A percentile compares a stretch with the other conserved stretches of the same genome.
These are phyloP conservation scores for Cystofilobasidium macerans DNA, from an alignment of 768 basidiomycete genomes.

Conservation along the genomic window DNA sequence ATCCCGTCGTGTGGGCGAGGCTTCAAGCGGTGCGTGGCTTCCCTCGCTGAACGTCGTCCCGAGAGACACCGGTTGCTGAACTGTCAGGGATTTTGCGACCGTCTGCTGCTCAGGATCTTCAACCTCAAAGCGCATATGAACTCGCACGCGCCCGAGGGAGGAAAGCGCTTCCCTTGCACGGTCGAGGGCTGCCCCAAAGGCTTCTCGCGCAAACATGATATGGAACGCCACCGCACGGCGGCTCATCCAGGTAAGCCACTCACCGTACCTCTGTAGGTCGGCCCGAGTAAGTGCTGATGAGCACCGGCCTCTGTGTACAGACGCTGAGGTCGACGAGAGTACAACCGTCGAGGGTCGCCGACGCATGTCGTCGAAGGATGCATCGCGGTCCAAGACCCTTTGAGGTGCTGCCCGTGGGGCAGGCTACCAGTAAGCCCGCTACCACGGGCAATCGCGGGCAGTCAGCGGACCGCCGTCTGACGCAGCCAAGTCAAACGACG, in stretches of 20 bases:
- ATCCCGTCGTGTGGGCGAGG: not conserved
- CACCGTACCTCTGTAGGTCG: not conserved
- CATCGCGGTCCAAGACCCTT: not conserved
- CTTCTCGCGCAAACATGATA: conserved; percentile 1
- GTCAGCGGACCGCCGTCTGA: too few relatives aligned
- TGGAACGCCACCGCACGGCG: not conserved
- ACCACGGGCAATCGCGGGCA: too few relatives aligned
- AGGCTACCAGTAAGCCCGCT: too few relatives aligned
- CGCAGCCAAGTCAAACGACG: too few relatives aligned
- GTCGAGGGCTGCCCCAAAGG: not conserved
- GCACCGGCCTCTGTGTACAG: not conserved
- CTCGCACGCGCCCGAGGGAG: not conserved
- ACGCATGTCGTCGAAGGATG: not conserved
- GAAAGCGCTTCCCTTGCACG: conserved; percentile 2
- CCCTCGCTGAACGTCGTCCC: not conserved
- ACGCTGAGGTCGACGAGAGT: not conserved
- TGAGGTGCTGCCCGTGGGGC: not conserved
- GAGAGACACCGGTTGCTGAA: too few relatives aligned
- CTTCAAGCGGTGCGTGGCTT: not conserved
- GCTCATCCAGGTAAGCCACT: not conserved
- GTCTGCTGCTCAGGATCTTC: not conserved
- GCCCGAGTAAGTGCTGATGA: not conserved
- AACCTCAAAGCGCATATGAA: not conserved
- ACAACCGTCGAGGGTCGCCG: not conserved
- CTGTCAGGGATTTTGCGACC: too few relatives aligned